Conservation (phyloP, 1,139 yeast genomes). For the Debaryomyces udenii region DNA sequence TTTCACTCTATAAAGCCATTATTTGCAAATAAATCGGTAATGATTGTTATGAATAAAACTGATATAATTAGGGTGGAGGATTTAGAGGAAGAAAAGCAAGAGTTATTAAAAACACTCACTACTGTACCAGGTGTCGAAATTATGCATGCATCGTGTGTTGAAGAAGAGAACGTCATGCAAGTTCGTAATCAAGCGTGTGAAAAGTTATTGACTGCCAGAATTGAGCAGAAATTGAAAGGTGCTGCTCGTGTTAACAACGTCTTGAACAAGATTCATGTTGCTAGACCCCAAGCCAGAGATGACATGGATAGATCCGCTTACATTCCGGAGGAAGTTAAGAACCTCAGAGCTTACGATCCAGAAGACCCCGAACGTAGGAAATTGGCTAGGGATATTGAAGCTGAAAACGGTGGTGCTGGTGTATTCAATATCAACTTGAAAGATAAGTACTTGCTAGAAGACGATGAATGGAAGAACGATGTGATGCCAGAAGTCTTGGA, state of each 20-base stretch:
- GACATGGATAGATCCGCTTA: conserved; percentile 75
- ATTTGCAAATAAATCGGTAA: conserved; percentile 93
- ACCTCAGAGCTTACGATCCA: conserved; percentile 66
- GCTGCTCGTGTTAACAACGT: conserved; percentile 87
- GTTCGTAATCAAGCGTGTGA: conserved; percentile 98
- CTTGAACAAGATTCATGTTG: conserved; percentile 92
- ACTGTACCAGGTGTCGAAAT: conserved; percentile 83
- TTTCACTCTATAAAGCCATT: conserved; percentile 96
- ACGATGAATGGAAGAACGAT: conserved; percentile 97
- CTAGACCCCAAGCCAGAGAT: conserved; percentile 87
- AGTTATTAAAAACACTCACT: conserved; percentile 62
- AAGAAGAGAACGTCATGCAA: conserved; percentile 93
- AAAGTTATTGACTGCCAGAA: conserved; percentile 89
- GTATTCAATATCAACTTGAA: conserved; percentile 91
- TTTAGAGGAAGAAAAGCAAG: conserved; percentile 75
- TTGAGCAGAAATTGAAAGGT: conserved; percentile 95
- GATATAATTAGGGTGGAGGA: conserved; percentile 89
- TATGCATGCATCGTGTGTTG: conserved; percentile 90
- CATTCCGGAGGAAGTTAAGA: conserved; percentile 76
- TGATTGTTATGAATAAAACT: conserved; percentile 93
- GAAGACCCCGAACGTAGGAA: conserved; percentile 82
- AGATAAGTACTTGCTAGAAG: conserved; percentile 87
- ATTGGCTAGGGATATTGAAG: conserved; percentile 87
- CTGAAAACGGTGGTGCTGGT: conserved; percentile 98
- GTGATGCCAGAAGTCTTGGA: conserved; percentile 95